Evolutionary conservation across 2,329 filamentous ascomycete genomes (phyloP).

Genomic region (Ophiostoma ips): DNA sequence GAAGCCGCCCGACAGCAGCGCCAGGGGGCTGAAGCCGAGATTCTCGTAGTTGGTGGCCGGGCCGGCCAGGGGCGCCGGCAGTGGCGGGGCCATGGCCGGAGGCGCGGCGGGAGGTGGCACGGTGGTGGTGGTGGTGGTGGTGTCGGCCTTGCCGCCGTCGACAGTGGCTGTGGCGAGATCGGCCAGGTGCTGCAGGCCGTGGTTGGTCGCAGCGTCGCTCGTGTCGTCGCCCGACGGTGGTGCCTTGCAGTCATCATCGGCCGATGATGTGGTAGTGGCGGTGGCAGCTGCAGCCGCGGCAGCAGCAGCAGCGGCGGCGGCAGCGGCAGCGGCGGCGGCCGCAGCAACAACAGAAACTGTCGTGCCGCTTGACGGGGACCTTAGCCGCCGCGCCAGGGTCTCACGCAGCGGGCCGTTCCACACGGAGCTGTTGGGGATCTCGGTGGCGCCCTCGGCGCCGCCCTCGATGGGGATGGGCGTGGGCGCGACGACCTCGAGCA

Average conservation of each 20-base stretch:
- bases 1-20: slow-evolving; percentile 26
- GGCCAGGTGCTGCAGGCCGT: slow-evolving; percentile 36
- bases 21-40: slow-evolving; percentile 27
- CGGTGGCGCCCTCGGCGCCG: slow-evolving; percentile 17
- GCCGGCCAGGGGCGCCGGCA: neutral
- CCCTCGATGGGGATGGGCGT: slow-evolving; percentile 14
- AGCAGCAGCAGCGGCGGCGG: slow-evolving; percentile 11
- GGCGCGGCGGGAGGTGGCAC: too few relatives aligned
- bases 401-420: slow-evolving; percentile 45
- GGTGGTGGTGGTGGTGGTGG: too few relatives aligned
- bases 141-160: neutral
- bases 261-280: neutral
- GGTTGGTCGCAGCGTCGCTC: slow-evolving; percentile 19
- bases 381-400: slow-evolving; percentile 32
- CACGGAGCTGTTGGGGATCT: slow-evolving; percentile 5
- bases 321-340: slow-evolving; percentile 19
- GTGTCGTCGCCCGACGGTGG: slow-evolving; percentile 17
- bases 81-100: too few relatives aligned
- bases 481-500: slow-evolving; percentile 38
- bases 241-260: slow-evolving; percentile 12
- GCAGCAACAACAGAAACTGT: slow-evolving; percentile 8
- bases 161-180: slow-evolving; percentile 30
- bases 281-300: neutral
- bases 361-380: slow-evolving; percentile 15
- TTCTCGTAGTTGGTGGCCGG: slow-evolving; percentile 25